Evolutionary conservation across 139 green algal genomes (phyloP), one percentile per base, ranked within the genome.

Genomic region (Micractinium sp.): DNA sequence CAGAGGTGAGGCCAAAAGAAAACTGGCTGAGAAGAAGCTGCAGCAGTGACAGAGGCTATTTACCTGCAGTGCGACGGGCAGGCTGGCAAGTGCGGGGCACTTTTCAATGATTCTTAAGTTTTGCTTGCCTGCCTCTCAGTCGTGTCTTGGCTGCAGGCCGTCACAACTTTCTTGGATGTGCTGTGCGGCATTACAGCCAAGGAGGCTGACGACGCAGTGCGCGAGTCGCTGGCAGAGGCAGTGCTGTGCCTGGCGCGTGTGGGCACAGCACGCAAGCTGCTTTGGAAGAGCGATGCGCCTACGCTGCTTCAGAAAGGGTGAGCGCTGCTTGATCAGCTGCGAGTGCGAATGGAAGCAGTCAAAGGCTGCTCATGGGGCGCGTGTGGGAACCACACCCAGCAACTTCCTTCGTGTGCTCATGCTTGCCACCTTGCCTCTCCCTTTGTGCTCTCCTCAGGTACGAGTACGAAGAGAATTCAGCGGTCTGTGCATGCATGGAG

Each of bases 401-500:
- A n/a, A n/a, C n/a, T n/a, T n/a, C n/a, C n/a, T n/a, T n/a, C n/a
- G 41, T 35, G 31, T 83, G 29, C 41, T 84, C 29, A 12, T 13
- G 25, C 39, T 38, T 36, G 29, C 35, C 53, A 81, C 13, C 38
- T 61, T 14, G 61, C 16, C 18, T 81, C 41, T 19, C 20, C 1
- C 2, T 36, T 27, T n/a, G 0, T 56, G 25, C 33, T 60, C 14
- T 87, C 29, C 47, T 9, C 91, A 95, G 93, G 25, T 97, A 97
- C 69, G 95, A 96, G 85, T 67, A 89, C 38, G 95, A 97, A 80
- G 92, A 96, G 80, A 77, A 94, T 47, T 88, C 79, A 0, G 93
- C 86, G 1, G 93, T 96, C 33, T 97, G 94, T 56, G 71, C 89
- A 15, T 90, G 91, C 63, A 96, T 97, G 93, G 95, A 97, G 86